Percentiles rank a stretch among this genome's conserved stretches.
phyloP scores from a whole-genome alignment of 495 filamentous ascomycete genomes.

The Stereocaulon alpinum region DNA sequence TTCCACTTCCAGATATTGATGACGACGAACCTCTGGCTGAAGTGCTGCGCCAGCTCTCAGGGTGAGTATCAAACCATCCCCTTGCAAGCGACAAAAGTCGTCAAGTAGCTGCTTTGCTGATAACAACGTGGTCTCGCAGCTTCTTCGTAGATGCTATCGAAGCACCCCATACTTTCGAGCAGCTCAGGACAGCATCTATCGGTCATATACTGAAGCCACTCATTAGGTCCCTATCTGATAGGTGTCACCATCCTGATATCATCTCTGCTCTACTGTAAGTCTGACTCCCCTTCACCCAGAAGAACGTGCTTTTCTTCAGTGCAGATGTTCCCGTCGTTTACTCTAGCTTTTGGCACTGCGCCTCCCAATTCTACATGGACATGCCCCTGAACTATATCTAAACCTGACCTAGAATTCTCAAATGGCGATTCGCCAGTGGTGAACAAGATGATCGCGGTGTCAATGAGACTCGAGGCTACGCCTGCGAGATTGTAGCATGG shows the following conservation, averaged over 20 bases:
- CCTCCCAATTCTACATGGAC: neutral
- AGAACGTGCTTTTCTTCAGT: neutral
- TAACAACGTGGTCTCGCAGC: slow-evolving; percentile 26
- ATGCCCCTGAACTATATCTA: neutral
- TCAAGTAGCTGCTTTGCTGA: neutral
- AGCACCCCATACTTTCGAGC: slow-evolving; percentile 65
- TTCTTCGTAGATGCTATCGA: slow-evolving; percentile 57
- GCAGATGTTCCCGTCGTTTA: too few relatives aligned
- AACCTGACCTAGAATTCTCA: slow-evolving; percentile 52
- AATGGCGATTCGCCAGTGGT: slow-evolving; percentile 57
- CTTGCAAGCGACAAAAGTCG: neutral
- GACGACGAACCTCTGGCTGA: slow-evolving; percentile 53
- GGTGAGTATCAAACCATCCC: slow-evolving; percentile 33
- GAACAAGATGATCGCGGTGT: slow-evolving; percentile 58
- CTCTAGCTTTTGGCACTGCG: too few relatives aligned
- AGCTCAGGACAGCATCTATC: slow-evolving; percentile 56
- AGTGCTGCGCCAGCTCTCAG: slow-evolving; percentile 58
- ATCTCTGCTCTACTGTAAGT: slow-evolving; percentile 71
- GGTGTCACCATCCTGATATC: slow-evolving; percentile 61
- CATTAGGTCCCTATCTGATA: slow-evolving; percentile 52
- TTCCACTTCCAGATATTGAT: slow-evolving; percentile 45
- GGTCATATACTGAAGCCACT: slow-evolving; percentile 55
- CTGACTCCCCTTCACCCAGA: neutral
- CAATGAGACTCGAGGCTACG: slow-evolving; percentile 66
- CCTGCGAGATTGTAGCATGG: slow-evolving; percentile 90